A percentile compares a stretch with the other conserved stretches of the same genome.
Conservation (phyloP, 1,284 basidiomycete species). For the Sphaerobolus stellatus region DNA sequence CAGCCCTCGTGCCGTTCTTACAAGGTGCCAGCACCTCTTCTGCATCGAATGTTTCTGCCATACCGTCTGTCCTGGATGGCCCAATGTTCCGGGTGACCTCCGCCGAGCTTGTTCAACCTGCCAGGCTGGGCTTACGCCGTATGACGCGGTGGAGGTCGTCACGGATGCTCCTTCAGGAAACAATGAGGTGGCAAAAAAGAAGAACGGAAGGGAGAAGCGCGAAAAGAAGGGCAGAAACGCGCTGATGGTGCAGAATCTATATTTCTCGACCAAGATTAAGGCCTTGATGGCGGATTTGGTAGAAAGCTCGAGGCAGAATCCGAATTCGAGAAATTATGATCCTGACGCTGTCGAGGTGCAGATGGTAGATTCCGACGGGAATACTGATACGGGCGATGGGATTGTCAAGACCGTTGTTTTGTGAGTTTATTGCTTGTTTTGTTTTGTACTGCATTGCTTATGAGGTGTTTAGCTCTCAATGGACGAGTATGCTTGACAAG, state of each 20-base stretch:
- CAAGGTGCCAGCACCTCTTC: conserved; percentile 92
- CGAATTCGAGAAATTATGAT: conserved; percentile 83
- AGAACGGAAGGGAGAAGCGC: conserved; percentile 66
- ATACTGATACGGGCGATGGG: conserved; percentile 59
- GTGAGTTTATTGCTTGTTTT: conserved; percentile 47
- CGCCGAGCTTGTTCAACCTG: conserved; percentile 74
- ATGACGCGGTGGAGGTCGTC: conserved; percentile 77
- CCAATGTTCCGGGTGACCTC: conserved; percentile 58
- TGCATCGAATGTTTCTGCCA: conserved; percentile 80
- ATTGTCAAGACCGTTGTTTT: conserved; percentile 89
- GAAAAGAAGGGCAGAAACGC: conserved; percentile 60
- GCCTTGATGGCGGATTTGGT: conserved; percentile 75
- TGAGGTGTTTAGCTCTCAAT: conserved; percentile 69
- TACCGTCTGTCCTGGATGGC: conserved; percentile 77
- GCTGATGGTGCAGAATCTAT: conserved; percentile 57
- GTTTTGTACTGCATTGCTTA: conserved; percentile 12
- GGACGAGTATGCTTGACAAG: conserved; percentile 96
- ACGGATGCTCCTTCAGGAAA: conserved; percentile 44
- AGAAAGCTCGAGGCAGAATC: conserved; percentile 74
- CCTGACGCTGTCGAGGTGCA: conserved; percentile 65
- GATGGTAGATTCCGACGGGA: conserved; percentile 73
- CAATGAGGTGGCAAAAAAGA: conserved; percentile 53
- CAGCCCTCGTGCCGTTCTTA: conserved; percentile 61
- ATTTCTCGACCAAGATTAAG: conserved; percentile 84
- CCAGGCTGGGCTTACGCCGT: conserved; percentile 56